Evolutionary conservation across 352 stramenopile genomes (phyloP), one percentile per base, ranked within the genome.

Genomic region (Globisporangium acanthophoron): DNA sequence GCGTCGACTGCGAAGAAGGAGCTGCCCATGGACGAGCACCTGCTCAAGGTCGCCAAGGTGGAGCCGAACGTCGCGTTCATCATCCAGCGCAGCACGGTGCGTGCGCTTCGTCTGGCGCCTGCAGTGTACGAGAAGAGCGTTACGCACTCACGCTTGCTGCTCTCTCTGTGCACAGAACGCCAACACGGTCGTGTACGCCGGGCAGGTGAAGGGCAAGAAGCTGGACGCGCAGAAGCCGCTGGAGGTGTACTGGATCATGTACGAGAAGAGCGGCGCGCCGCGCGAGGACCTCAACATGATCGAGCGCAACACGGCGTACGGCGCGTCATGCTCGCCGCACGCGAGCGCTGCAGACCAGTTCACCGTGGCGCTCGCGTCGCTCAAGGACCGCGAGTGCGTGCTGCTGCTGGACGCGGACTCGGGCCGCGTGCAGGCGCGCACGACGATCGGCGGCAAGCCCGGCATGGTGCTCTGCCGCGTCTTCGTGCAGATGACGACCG

Each of bases 181-280:
- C n/a, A 94, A 94, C 56, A 92, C 81, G 33, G 85, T 94, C 27
- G 82, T 94, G 62, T 94, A 94, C 65, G 81, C 78, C 24, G 81
- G 63, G 7, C 60, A 71, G 29, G 24, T 73, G 15, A 76, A 78
- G 46, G 64, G 61, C 16, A 44, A 45, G 51, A 64, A 68, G 45
- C 69, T 93, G 24, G 81, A 93, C 45, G 33, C 66, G 15, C 61
- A 59, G 43, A 86, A 77, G 27, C 85, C 81, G n/a, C 72, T 94
- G 47, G 73, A 82, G 37, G 80, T 92, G 21, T 94, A 75, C 59
- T 94, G 84, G 84, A 85, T 92, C 69, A 94, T 94, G 84, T 94
- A 87, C 64, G 83, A 90, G 60, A 90, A 91, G 65, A 65, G 67
- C 20, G 80, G 79, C 41, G 65, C 70, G 27, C 83, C 83, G 43